Evolutionary conservation across 116 monocot species (phyloP).

Genomic region (Cymodocea nodosa): DNA sequence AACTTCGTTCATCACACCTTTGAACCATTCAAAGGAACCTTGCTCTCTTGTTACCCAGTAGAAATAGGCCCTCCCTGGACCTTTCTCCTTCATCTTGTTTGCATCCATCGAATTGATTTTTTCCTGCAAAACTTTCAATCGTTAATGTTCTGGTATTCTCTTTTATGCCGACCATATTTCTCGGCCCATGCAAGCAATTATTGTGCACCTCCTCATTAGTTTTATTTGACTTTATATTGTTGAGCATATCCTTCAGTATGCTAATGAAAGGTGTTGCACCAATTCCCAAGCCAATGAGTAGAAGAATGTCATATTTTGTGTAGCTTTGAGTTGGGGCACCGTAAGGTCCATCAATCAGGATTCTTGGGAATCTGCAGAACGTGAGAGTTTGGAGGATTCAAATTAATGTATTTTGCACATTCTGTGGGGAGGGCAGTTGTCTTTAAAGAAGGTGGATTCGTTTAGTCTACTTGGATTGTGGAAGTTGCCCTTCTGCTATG

Average conservation of each 20-base stretch:
- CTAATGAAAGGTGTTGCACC: constrained; percentile 97
- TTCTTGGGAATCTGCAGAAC: constrained; percentile 60
- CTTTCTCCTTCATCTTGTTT: constrained; percentile 28
- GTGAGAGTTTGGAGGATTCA: background rate
- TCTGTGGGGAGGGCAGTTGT: background rate
- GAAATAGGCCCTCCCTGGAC: constrained; percentile 84
- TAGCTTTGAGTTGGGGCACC: constrained; percentile 96
- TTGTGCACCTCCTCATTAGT: constrained; percentile 11
- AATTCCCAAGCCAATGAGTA: constrained; percentile 86
- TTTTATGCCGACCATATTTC: background rate
- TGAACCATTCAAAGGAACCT: constrained; percentile 95
- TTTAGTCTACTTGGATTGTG: constrained; percentile 40
- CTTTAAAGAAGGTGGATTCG: no score
- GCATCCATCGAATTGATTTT: constrained; percentile 11
- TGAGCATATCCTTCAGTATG: constrained; percentile 78
- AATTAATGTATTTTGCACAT: background rate
- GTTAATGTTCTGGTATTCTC: background rate
- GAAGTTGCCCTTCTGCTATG: constrained; percentile 42
- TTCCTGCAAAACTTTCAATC: constrained; percentile 23
- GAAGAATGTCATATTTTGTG: constrained; percentile 89
- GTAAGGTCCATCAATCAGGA: constrained; percentile 85
- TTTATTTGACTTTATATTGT: constrained; percentile 56
- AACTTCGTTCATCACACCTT: constrained; percentile 95
- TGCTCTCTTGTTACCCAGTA: constrained; percentile 97
- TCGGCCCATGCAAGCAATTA: no score